Evolutionary conservation across 164 flowering plant species (phyloP).

Genomic region (Vitis rotundifolia): DNA sequence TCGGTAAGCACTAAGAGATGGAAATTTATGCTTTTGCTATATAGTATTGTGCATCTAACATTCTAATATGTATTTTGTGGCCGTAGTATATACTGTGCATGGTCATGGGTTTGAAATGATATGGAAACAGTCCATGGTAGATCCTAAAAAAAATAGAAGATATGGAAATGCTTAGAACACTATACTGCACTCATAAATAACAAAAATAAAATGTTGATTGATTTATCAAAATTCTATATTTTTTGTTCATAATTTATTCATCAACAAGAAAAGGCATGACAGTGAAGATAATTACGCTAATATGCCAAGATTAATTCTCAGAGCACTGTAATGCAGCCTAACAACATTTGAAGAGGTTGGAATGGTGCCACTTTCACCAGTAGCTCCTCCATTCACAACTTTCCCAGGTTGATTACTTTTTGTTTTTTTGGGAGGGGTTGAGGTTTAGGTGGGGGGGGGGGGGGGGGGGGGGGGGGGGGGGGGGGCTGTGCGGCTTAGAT

Average conservation of each 20-base stretch:
- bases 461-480: no score
- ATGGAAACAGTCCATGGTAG: no score
- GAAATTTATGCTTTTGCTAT: no score
- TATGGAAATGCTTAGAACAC: no score
- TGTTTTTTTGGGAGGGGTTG: no score
- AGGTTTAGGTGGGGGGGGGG: no score
- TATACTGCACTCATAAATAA: no score
- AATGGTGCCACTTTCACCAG: background rate
- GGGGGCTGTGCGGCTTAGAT: no score
- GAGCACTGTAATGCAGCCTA: background rate
- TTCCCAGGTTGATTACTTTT: background rate
- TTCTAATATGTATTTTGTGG: background rate
- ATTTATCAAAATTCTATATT: background rate
- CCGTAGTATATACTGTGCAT: background rate
- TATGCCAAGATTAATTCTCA: background rate
- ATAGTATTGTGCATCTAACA: background rate
- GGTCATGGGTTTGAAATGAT: no score
- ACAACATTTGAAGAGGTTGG: background rate
- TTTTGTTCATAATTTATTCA: background rate
- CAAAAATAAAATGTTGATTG: no score
- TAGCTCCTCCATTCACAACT: background rate
- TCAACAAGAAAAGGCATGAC: background rate
- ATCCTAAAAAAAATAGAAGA: no score
- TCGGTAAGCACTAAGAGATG: slow-evolving; percentile 53
- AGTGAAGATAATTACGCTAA: no score